Percentiles rank a stretch among this genome's conserved stretches.
These are phyloP conservation scores for Saprolegnia parasitica DNA, from an alignment of 352 stramenopile genomes.

Conservation along the genomic window DNA sequence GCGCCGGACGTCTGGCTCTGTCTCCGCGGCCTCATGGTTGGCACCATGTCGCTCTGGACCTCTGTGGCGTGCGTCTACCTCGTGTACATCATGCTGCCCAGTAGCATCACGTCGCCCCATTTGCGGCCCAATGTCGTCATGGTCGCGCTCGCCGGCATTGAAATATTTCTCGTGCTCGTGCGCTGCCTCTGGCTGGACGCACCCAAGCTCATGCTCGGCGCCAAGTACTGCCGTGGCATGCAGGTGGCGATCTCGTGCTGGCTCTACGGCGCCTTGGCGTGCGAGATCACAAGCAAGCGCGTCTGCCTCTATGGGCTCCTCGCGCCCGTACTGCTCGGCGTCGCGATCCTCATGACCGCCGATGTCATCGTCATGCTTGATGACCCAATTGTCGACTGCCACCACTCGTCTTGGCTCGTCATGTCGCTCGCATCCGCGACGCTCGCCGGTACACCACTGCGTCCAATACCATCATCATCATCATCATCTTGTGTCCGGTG, in stretches of 20 bases:
- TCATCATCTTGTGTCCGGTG: background rate
- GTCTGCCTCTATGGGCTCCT: constrained; percentile 50
- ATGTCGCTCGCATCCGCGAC: constrained; percentile 57
- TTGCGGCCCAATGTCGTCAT: constrained; percentile 59
- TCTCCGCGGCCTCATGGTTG: constrained; percentile 57
- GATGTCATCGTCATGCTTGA: constrained; percentile 46
- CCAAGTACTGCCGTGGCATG: constrained; percentile 67
- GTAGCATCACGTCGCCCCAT: constrained; percentile 52
- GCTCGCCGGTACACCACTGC: constrained; percentile 42
- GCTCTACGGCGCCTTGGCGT: constrained; percentile 62
- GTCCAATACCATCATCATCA: background rate
- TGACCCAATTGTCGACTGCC: constrained; percentile 53
- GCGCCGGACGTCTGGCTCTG: constrained; percentile 45
- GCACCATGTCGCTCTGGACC: constrained; percentile 50
- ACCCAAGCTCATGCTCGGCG: constrained; percentile 52
- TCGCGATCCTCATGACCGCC: constrained; percentile 52
- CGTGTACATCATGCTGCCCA: constrained; percentile 48
- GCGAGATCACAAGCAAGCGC: constrained; percentile 42
- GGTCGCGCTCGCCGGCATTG: constrained; percentile 47
- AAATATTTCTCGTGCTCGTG: constrained; percentile 62
- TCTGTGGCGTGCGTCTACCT: constrained; percentile 41
- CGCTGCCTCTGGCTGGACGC: constrained; percentile 59
- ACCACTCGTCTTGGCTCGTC: constrained; percentile 59
- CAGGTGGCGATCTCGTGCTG: constrained; percentile 65
- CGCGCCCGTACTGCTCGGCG: constrained; percentile 43